Evolutionary conservation across 257 asterid species (phyloP), one percentile per base, ranked within the genome.

Genomic region (Penstemon barbatus): DNA sequence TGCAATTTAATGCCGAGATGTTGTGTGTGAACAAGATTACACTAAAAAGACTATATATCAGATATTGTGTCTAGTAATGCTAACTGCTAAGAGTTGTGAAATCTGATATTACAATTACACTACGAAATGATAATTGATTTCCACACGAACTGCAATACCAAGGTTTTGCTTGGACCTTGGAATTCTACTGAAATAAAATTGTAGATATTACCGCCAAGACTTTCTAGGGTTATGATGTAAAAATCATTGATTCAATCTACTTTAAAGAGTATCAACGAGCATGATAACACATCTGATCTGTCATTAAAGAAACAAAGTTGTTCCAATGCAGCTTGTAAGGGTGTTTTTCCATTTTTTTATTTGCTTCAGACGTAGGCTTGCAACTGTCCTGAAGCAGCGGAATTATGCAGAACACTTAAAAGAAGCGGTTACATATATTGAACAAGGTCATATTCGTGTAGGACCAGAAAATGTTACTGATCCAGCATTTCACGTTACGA

Each of bases 371-470:
- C 96, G 95, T 48, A 81, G 97, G 80, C 91, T 94, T 51, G 84
- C 99, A 10, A 85, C 92, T 65, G 64, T 89, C 66, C 46, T 94
- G 74, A 85, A 84, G 69, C 73, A 72, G 74, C 80, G 84, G 73
- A 94, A 91, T 80, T 87, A 84, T 79, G 95, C 97, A 2, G 96
- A 91, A 73, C 97, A 86, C 80, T 75, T 89, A 81, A 94, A 86
- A 80, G 97, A 94, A 76, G 91, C 97, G 13, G 86, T 86, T 8
- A 94, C 96, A 37, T 94, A 91, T 71, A 87, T 91, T n/a, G 97
- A 94, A 50, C 97, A 94, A 74, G 97, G 98, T 55, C 99, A 94
- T 81, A 76, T 91, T 72, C 95, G 99, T 15, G 96, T 94, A 10
- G 99, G 99, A 65, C 97, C 99, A 0, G 95, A 94, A 38, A 89